Evolutionary conservation across 495 filamentous ascomycete species (phyloP).

Genomic region (Bacidia rubella): DNA sequence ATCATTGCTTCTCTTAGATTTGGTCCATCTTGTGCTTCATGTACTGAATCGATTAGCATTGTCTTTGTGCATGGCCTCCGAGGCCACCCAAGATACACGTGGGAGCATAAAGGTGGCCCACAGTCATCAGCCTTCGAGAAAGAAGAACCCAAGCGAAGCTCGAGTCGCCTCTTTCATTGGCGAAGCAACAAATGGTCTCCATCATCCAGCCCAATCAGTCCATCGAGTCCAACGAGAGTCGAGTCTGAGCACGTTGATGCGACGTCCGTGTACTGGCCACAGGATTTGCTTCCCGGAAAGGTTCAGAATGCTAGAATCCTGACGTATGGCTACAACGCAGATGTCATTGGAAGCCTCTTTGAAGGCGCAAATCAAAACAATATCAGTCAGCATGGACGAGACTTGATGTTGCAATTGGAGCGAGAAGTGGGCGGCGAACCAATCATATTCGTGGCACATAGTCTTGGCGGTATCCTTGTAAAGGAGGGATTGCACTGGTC

Average conservation of each 20-base stretch:
- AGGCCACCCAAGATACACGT: conserved; percentile 26
- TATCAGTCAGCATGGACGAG: conserved; percentile 22
- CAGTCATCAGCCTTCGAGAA: not conserved
- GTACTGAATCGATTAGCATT: too few relatives aligned
- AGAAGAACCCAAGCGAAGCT: not conserved
- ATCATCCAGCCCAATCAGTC: too few relatives aligned
- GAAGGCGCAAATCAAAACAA: conserved; percentile 29
- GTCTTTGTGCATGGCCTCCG: conserved; percentile 13
- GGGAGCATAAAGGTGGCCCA: conserved; percentile 22
- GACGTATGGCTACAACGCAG: conserved; percentile 33
- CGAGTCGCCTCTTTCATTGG: not conserved
- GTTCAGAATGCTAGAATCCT: conserved; percentile 29
- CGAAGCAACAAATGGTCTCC: too few relatives aligned
- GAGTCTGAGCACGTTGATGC: too few relatives aligned
- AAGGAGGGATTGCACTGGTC: conserved; percentile 24
- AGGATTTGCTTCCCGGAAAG: conserved; percentile 28
- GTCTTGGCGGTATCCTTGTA: conserved; percentile 32
- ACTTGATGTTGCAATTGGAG: conserved; percentile 9
- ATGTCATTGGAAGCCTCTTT: conserved; percentile 24
- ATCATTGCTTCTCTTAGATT: too few relatives aligned
- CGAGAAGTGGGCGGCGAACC: conserved; percentile 10
- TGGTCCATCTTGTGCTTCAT: too few relatives aligned
- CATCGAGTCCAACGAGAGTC: too few relatives aligned
- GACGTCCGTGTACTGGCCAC: conserved; percentile 30
- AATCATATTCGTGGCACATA: conserved; percentile 35